Base-by-base conservation (phyloP, 495 filamentous ascomycete species). In the Aspergillus affinis region DNA sequence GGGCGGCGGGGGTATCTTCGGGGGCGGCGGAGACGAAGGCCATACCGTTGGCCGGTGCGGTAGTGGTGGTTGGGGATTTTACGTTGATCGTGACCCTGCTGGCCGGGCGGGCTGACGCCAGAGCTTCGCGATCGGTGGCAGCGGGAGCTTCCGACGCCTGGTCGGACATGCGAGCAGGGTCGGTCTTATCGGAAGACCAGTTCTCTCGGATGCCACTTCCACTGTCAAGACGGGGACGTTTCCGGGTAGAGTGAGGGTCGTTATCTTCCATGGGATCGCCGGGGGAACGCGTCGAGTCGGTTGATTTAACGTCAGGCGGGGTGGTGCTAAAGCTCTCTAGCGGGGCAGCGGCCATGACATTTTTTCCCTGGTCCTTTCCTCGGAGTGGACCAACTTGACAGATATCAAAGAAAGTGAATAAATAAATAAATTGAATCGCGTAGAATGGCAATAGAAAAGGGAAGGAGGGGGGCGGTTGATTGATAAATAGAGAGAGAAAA, bases 141-240 rank as follows among this genome's bases (percentile, higher is more conserved):
- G 72, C 66, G 71, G 67, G 69, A 62, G 68, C 72, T 66, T 70
- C 67, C 53, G 69, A 55, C 46, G 66, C 63, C 21, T 61, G 53
- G 13, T 71, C 64, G 59, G 64, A 50, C 53, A 58, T 48, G 48
- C 48, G 44, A 54, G 56, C 47, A 41, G 64, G 52, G 36, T 70
- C 58, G 44, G 70, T 61, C 59, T 69, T 62, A 64, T 81, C 75
- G 19, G 71, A 66, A 6, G 78, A 81, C 72, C 81, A 75, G 17
- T 71, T 69, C 70, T 77, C 74, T 54, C 72, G 73, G 45, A 73
- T 68, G 59, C 72, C 71, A 62, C 73, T 76, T 62, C 81, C 82
- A 70, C 77, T 83, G 70, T 88, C 84, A 56, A 88, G 79, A 66
- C 85, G 84, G 51, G 82, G 85, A 61, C 85, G 82, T 74, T 88